Conservation (phyloP, 1,284 basidiomycete genomes). For the Pseudozyma sp. region DNA sequence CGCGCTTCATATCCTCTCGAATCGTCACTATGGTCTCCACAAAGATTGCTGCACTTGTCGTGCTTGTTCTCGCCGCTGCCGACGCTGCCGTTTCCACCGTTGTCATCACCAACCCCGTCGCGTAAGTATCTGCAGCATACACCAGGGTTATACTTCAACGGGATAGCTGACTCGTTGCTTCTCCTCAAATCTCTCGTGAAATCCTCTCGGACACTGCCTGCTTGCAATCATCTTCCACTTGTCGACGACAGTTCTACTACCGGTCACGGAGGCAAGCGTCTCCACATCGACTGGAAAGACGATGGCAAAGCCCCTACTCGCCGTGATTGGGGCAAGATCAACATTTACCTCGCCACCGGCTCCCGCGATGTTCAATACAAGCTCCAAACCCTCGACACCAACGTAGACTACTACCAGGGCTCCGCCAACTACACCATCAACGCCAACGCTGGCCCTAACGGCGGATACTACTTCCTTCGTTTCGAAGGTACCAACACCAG, state of each 20-base stretch:
- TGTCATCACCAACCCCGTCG: conserved; percentile 56
- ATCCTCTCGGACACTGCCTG: too few species aligned
- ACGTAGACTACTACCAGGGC: conserved; percentile 31
- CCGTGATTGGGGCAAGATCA: conserved; percentile 55
- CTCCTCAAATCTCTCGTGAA: neutral
- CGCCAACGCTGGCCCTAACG: conserved; percentile 46
- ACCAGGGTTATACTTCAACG: neutral
- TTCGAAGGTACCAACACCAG: conserved; percentile 56
- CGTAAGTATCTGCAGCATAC: conserved; percentile 32
- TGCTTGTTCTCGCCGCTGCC: conserved; percentile 41
- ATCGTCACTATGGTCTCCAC: conserved; percentile 34
- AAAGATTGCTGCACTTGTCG: conserved; percentile 42
- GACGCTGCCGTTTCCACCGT: conserved; percentile 50
- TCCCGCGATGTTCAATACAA: conserved; percentile 60
- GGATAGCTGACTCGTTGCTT: neutral
- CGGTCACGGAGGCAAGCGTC: conserved; percentile 41
- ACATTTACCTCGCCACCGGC: conserved; percentile 62
- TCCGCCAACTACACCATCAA: conserved; percentile 44
- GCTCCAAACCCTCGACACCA: conserved; percentile 53
- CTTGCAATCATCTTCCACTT: neutral
- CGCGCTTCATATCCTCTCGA: neutral
- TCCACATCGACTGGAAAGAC: conserved; percentile 58
- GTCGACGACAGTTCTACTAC: conserved; percentile 42
- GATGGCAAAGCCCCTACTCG: conserved; percentile 51
- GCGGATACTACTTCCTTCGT: conserved; percentile 63